These are phyloP conservation scores for Acrodontium crateriforme DNA, from an alignment of 2,329 filamentous ascomycete species.

Conservation along the genomic window DNA sequence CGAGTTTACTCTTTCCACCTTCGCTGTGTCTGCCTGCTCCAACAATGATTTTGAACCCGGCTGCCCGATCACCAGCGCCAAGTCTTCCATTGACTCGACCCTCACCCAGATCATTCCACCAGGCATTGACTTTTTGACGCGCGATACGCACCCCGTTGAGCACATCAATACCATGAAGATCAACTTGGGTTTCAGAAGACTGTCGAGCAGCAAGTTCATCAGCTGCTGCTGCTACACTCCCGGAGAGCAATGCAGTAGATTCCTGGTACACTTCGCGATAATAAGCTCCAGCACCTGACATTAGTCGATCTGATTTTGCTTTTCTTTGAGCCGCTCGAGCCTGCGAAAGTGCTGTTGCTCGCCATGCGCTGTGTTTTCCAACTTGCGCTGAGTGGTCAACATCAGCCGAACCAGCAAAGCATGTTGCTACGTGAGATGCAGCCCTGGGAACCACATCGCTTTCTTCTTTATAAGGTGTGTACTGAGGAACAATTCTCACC, in stretches of 20 bases:
- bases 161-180: slow-evolving; percentile 75
- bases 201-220: slow-evolving; percentile 56
- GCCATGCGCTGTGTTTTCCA: slow-evolving; percentile 29
- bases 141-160: slow-evolving; percentile 70
- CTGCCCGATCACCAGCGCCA: slow-evolving; percentile 30
- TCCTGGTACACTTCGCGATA: slow-evolving; percentile 61
- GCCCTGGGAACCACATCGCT: slow-evolving; percentile 17
- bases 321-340: slow-evolving; percentile 45
- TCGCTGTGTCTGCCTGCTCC: slow-evolving; percentile 67
- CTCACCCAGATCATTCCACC: slow-evolving; percentile 67
- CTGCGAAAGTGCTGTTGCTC: slow-evolving; percentile 40
- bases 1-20: slow-evolving; percentile 60
- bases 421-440: slow-evolving; percentile 1
- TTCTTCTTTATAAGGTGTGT: too few relatives aligned
- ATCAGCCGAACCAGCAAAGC: slow-evolving; percentile 10
- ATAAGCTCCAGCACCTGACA: slow-evolving; percentile 60
- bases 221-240: slow-evolving; percentile 51
- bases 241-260: slow-evolving; percentile 42
- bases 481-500: slow-evolving; percentile 35
- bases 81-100: slow-evolving; percentile 36
- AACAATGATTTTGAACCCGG: slow-evolving; percentile 62
- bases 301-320: slow-evolving; percentile 56
- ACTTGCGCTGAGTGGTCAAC: slow-evolving; percentile 5
- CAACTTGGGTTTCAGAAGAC: slow-evolving; percentile 45
- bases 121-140: slow-evolving; percentile 48